Percentiles rank a stretch among this genome's conserved stretches.
Evolutionary conservation across 306 rosid genomes (phyloP).

Genomic region (Glycine latifolia): DNA sequence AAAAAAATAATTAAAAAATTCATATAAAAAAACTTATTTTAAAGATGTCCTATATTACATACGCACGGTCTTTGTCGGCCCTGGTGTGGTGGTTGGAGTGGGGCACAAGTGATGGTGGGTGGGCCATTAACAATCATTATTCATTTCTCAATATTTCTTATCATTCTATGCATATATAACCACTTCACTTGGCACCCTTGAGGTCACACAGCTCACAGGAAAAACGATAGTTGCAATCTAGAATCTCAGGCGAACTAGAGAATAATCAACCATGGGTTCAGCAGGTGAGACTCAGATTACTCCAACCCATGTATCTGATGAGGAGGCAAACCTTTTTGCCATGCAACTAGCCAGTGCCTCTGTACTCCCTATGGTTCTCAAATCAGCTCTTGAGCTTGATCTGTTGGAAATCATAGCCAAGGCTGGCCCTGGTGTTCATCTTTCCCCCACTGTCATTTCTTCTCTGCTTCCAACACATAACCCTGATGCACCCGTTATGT

Average conservation of each 20-base stretch:
- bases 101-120: background rate
- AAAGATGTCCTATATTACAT: too few species aligned
- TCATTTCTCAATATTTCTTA: background rate
- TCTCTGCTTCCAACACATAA: slow-evolving; percentile 70
- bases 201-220: background rate
- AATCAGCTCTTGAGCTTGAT: slow-evolving; percentile 82
- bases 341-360: slow-evolving; percentile 93
- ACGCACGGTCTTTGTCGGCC: too few species aligned
- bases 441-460: slow-evolving; percentile 67
- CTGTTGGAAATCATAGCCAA: slow-evolving; percentile 77
- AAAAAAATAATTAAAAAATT: too few species aligned
- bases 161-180: background rate
- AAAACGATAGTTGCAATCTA: too few species aligned
- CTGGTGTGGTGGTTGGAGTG: slow-evolving; percentile 12
- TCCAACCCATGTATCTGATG: slow-evolving; percentile 76
- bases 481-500: slow-evolving; percentile 70
- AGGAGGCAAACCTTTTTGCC: slow-evolving; percentile 86
- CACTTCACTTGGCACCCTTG: background rate
- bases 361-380: slow-evolving; percentile 83
- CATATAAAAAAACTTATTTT: too few species aligned
- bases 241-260: too few species aligned
- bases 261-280: slow-evolving; percentile 59
- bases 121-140: background rate
- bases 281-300: slow-evolving; percentile 72
- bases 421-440: slow-evolving; percentile 65